phyloP scores from a whole-genome alignment of 2,329 filamentous ascomycete species.

The Aspergillus novoparasiticus region DNA sequence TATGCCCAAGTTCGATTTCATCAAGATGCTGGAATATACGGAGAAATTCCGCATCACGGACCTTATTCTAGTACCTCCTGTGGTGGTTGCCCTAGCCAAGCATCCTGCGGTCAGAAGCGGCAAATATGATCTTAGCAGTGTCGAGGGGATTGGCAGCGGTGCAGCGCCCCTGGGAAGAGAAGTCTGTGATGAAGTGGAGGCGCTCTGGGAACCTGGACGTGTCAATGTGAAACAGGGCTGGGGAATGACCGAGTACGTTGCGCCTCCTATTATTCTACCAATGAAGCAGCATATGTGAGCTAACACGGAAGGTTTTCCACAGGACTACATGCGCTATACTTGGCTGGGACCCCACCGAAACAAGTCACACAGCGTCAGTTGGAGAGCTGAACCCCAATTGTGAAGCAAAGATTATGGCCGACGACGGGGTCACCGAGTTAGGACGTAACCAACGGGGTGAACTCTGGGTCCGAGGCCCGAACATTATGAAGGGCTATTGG shows the following conservation, averaged over 20 bases:
- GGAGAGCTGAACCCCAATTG: slow-evolving; percentile 69
- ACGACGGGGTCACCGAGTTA: slow-evolving; percentile 50
- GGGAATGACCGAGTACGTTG: slow-evolving; percentile 76
- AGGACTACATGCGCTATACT: slow-evolving; percentile 69
- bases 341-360: slow-evolving; percentile 61
- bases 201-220: slow-evolving; percentile 53
- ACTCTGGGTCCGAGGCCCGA: slow-evolving; percentile 72
- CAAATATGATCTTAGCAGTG: slow-evolving; percentile 68
- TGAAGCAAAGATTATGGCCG: slow-evolving; percentile 66
- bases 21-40: slow-evolving; percentile 69
- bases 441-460: slow-evolving; percentile 64
- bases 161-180: slow-evolving; percentile 67
- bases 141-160: slow-evolving; percentile 63
- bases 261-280: slow-evolving; percentile 5
- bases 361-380: slow-evolving; percentile 54
- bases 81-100: slow-evolving; percentile 73
- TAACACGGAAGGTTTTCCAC: slow-evolving; percentile 8
- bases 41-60: slow-evolving; percentile 69
- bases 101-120: slow-evolving; percentile 59
- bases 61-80: slow-evolving; percentile 71
- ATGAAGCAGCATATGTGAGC: slow-evolving; percentile 1
- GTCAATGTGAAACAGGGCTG: slow-evolving; percentile 71
- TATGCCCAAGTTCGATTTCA: slow-evolving; percentile 77
- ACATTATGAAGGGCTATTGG: slow-evolving; percentile 78
- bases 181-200: slow-evolving; percentile 60